Evolutionary conservation across 2,329 filamentous ascomycete genomes (phyloP).

Genomic region (Fusarium staphyleae): DNA sequence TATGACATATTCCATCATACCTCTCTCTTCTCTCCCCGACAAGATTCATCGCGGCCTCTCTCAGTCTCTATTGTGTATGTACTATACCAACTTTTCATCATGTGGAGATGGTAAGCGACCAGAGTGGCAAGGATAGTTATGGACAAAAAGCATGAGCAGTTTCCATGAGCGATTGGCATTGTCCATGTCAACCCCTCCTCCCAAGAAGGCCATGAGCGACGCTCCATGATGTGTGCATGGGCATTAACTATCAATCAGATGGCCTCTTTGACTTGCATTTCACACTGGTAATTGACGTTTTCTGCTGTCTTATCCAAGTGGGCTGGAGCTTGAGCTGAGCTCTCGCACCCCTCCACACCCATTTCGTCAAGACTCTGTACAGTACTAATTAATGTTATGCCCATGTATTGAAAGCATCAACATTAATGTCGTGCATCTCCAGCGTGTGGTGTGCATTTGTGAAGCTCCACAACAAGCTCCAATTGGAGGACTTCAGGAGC

Average conservation of each 20-base stretch:
- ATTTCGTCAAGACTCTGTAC: slow-evolving; percentile 2
- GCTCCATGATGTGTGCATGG: slow-evolving; percentile 31
- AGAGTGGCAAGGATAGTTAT: slow-evolving; percentile 1
- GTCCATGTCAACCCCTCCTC: slow-evolving; percentile 11
- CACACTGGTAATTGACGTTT: neutral
- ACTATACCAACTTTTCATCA: neutral
- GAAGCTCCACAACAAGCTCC: neutral
- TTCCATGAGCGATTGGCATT: slow-evolving; percentile 20
- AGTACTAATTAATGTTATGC: neutral
- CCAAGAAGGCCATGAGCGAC: slow-evolving; percentile 17
- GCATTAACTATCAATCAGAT: neutral
- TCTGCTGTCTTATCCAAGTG: slow-evolving; percentile 19
- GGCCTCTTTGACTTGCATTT: neutral
- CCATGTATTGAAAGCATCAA: slow-evolving; percentile 10
- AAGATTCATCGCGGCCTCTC: slow-evolving; percentile 9
- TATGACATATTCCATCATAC: neutral
- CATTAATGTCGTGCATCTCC: too few relatives aligned
- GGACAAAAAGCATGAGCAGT: slow-evolving; percentile 13
- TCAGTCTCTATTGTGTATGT: neutral
- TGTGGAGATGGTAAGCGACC: neutral
- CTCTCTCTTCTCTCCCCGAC: slow-evolving; percentile 2
- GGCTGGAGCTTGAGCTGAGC: slow-evolving; percentile 37
- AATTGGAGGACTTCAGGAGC: slow-evolving; percentile 31
- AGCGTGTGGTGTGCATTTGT: too few relatives aligned
- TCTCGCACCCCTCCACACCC: slow-evolving; percentile 13